phyloP scores from a whole-genome alignment of 768 basidiomycete species.

The Clavulina sp. region DNA sequence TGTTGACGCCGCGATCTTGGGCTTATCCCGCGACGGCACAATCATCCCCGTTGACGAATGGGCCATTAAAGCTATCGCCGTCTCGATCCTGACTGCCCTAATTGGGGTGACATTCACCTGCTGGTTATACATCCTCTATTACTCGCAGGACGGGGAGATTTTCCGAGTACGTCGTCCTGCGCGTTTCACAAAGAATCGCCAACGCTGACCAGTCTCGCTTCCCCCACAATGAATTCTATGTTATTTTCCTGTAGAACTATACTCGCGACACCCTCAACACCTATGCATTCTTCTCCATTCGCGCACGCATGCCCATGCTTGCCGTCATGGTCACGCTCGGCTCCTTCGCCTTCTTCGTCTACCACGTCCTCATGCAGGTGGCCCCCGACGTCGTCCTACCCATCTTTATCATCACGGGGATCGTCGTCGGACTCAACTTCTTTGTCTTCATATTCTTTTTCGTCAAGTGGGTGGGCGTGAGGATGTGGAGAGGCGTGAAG shows the following conservation, averaged over 20 bases:
- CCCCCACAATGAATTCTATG: background rate
- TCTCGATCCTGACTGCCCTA: background rate
- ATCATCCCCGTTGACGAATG: background rate
- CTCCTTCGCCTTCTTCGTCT: background rate
- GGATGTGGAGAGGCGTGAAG: too few relatives aligned
- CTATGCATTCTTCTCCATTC: constrained; percentile 1
- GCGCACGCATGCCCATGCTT: background rate
- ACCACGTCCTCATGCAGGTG: background rate
- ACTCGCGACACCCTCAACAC: background rate
- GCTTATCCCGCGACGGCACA: background rate
- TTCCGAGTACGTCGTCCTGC: background rate
- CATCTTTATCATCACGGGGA: background rate
- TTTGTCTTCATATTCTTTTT: background rate
- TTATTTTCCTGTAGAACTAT: background rate
- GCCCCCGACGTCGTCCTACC: background rate
- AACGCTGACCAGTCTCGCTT: background rate
- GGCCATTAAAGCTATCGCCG: background rate
- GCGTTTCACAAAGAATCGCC: too few relatives aligned
- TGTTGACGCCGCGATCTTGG: background rate
- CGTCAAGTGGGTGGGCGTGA: too few relatives aligned
- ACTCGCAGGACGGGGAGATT: background rate
- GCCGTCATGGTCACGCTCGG: background rate
- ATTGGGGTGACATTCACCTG: background rate
- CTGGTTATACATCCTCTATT: background rate
- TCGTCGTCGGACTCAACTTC: background rate